Percentiles rank a stretch among this genome's conserved stretches.
Evolutionary conservation across 75 land plant species (phyloP).

Genomic region (Cupressus sempervirens): DNA sequence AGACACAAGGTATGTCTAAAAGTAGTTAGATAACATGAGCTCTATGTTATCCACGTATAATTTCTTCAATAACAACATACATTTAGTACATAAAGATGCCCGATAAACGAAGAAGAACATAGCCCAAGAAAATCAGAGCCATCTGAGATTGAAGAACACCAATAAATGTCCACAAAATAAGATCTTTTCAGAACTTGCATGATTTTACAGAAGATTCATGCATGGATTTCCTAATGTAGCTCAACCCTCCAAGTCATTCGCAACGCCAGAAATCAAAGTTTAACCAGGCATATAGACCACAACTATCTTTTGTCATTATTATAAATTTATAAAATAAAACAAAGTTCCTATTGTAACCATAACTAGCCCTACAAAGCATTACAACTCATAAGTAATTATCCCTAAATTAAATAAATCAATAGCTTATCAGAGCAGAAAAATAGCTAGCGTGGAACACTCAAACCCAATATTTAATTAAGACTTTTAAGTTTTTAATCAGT

Average conservation of each 20-base stretch:
- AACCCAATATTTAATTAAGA: neutral
- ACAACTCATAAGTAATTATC: neutral
- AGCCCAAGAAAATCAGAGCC: neutral
- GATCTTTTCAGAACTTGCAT: neutral
- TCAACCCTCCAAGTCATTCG: neutral
- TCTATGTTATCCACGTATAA: too few species aligned
- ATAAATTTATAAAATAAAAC: neutral
- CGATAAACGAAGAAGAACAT: neutral
- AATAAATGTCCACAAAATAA: neutral
- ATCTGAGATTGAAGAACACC: neutral
- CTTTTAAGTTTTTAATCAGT: neutral
- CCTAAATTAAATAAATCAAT: neutral
- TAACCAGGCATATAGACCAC: neutral
- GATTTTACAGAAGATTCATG: neutral
- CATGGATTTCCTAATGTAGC: neutral
- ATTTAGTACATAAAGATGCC: neutral
- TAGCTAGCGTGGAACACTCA: neutral
- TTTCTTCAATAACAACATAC: neutral
- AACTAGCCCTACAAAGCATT: neutral
- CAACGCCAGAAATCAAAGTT: neutral
- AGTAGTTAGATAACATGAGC: neutral
- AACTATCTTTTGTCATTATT: neutral
- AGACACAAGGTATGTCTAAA: neutral
- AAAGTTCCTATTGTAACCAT: neutral
- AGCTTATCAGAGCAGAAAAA: neutral